Conservation (phyloP, 352 stramenopile genomes). For the Globisporangium apiculatum region DNA sequence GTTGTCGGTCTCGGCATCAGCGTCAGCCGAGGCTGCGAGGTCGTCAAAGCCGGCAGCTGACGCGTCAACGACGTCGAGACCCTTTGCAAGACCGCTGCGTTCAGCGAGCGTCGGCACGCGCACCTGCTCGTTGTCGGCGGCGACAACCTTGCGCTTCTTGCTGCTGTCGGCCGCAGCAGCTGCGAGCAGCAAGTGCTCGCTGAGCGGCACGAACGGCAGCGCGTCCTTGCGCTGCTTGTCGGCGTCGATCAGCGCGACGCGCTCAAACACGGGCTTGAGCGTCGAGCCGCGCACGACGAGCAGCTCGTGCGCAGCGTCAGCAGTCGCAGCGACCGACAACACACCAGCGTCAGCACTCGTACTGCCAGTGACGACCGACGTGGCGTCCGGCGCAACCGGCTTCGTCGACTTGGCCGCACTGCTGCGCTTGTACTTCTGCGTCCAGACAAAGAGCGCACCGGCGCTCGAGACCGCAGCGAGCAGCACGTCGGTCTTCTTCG, state of each 20-base stretch:
- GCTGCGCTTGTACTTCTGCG: constrained; percentile 55
- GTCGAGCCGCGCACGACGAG: constrained; percentile 62
- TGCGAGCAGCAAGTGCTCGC: constrained; percentile 55
- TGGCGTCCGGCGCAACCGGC: constrained; percentile 44
- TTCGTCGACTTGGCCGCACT: constrained; percentile 37
- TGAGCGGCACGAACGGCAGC: constrained; percentile 50
- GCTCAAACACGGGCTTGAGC: constrained; percentile 78
- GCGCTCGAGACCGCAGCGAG: constrained; percentile 50
- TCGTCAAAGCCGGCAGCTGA: constrained; percentile 48
- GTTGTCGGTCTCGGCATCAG: constrained; percentile 11
- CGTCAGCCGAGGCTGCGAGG: constrained; percentile 27
- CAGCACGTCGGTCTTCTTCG: constrained; percentile 63
- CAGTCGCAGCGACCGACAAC: constrained; percentile 30
- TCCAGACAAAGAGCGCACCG: constrained; percentile 66
- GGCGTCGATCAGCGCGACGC: constrained; percentile 48
- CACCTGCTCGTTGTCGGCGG: constrained; percentile 36
- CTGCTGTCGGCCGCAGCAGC: constrained; percentile 28
- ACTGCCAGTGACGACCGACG: constrained; percentile 24
- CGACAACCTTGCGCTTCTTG: constrained; percentile 53
- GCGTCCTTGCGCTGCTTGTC: constrained; percentile 48
- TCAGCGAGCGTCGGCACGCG: constrained; percentile 71
- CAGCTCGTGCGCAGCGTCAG: constrained; percentile 26
- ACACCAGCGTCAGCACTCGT: constrained; percentile 32
- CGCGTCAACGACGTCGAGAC: constrained; percentile 54
- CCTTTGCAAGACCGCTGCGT: constrained; percentile 46